Evolutionary conservation across 2,329 filamentous ascomycete genomes (phyloP), one percentile per base, ranked within the genome.

Genomic region (Colletotrichum sp.): DNA sequence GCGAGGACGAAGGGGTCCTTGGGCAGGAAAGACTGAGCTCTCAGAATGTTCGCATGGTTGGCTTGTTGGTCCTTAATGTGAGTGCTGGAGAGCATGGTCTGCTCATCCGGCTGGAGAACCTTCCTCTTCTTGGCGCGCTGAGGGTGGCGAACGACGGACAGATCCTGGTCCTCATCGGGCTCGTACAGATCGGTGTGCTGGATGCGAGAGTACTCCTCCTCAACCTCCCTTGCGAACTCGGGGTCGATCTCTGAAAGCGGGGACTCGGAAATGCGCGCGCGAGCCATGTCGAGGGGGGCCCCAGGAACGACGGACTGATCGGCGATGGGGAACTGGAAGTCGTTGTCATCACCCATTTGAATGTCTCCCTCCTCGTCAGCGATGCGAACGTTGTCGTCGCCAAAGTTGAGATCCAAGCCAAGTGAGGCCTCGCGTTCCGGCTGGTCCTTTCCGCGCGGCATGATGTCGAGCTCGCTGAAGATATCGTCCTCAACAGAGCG

Each of bases 31-130:
- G 93, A 92, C 8, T 94, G 92, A 3, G 94, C 91, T 84, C 94
- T 96, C 73, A 98, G 89, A 77, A 98, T 98, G 80, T 94, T 95
- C 61, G 95, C 94, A 78, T 94, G 94, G 82, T 98, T 95, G 73
- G 93, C 90, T 83, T 98, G 96, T 83, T 97, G 95, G 78, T 94
- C 93, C 83, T 95, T 95, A 85, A 99, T 96, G 78, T 96, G 92
- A 36, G 88, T 89, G 79, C 90, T 94, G 13, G 93, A 93, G 38
- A 98, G 89, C 81, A 95, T 93, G 24, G 95, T 98, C 78, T 95
- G 91, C 18, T 92, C 88, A 80, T 99, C 97, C n/a, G 94, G 92
- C 75, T 92, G 91, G 70, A 98, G 91, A 28, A 98, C 88, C 85
- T 94, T 98, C 79, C 95, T 93, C 84, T 94, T 95, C 83, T 88